Evolutionary conservation across 306 rosid genomes (phyloP).

Genomic region (Begonia loranthoides): DNA sequence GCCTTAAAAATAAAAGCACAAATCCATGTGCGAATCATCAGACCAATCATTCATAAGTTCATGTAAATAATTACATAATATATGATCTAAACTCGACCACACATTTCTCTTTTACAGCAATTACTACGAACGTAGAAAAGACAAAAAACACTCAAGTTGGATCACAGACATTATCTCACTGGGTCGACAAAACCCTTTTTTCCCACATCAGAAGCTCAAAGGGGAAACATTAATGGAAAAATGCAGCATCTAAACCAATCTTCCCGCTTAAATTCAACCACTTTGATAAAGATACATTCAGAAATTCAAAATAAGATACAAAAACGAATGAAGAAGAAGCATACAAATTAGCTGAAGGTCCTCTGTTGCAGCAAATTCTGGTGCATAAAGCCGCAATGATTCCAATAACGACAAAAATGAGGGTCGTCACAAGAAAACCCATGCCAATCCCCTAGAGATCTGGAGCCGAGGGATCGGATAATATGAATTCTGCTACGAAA

Average conservation of each 20-base stretch:
- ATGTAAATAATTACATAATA: too few relatives aligned
- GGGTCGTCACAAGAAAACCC: conserved; percentile 73
- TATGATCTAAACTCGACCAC: too few relatives aligned
- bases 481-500: conserved; percentile 20
- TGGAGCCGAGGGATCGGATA: conserved; percentile 19
- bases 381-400: conserved; percentile 60
- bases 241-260: not conserved
- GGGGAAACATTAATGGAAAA: not conserved
- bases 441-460: conserved; percentile 41
- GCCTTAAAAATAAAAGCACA: not conserved
- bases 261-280: not conserved
- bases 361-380: conserved; percentile 71
- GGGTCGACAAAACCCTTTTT: not conserved
- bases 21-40: not conserved
- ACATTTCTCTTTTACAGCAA: too few relatives aligned
- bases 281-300: not conserved
- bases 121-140: too few relatives aligned
- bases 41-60: too few relatives aligned
- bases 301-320: not conserved
- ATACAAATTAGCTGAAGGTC: conserved; percentile 75
- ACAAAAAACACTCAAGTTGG: too few relatives aligned
- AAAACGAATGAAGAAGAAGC: conserved; percentile 1
- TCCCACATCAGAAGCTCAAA: not conserved
- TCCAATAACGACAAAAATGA: conserved; percentile 57
- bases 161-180: too few relatives aligned